These are phyloP conservation scores for Lactarius trivialis DNA, from an alignment of 768 basidiomycete genomes.

Conservation along the genomic window DNA sequence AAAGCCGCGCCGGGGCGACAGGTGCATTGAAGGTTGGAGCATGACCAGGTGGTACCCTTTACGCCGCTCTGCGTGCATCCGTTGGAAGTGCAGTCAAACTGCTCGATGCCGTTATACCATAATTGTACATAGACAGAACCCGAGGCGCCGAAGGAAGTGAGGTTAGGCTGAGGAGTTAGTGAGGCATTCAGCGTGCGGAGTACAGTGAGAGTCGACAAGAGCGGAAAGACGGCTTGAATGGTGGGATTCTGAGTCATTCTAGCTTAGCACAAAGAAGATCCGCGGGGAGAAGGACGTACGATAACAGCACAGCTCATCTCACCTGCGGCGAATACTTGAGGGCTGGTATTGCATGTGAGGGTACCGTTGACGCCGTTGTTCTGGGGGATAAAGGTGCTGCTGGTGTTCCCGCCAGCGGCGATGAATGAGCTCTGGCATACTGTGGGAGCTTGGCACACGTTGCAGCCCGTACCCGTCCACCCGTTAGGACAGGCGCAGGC, in stretches of 20 bases:
- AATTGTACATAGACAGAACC: constrained; percentile 61
- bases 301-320: constrained; percentile 82
- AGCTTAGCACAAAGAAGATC: background rate
- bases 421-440: constrained; percentile 65
- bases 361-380: constrained; percentile 50
- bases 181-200: constrained; percentile 65
- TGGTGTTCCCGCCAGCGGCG: constrained; percentile 33
- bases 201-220: constrained; percentile 68
- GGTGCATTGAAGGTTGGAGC: constrained; percentile 65
- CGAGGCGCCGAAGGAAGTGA: constrained; percentile 49
- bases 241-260: constrained; percentile 63
- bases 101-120: constrained; percentile 75
- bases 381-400: constrained; percentile 16
- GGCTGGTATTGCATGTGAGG: constrained; percentile 61
- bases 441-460: constrained; percentile 61
- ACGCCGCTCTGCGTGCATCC: constrained; percentile 57
- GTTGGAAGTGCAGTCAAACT: constrained; percentile 78
- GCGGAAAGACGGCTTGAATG: constrained; percentile 67
- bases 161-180: constrained; percentile 60
- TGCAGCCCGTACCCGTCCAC: constrained; percentile 75
- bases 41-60: constrained; percentile 54
- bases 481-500: constrained; percentile 65
- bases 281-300: constrained; percentile 33
- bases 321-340: constrained; percentile 69
- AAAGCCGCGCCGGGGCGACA: constrained; percentile 67